phyloP scores from a whole-genome alignment of 2,329 filamentous ascomycete species.

The Trichoderma pleuroti region DNA sequence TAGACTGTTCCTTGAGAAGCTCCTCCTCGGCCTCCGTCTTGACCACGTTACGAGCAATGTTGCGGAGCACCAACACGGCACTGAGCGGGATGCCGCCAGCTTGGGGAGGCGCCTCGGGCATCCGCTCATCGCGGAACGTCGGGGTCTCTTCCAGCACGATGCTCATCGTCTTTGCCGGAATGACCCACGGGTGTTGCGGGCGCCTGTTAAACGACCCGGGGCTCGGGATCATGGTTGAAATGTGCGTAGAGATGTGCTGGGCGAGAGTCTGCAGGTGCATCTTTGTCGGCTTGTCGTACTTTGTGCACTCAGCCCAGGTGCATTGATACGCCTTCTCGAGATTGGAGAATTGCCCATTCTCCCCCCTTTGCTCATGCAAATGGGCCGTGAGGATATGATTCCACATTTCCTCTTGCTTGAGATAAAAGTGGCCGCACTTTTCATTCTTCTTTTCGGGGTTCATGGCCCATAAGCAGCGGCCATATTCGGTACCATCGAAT shows the following conservation, averaged over 20 bases:
- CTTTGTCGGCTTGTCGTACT: conserved; percentile 46
- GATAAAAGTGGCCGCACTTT: conserved; percentile 59
- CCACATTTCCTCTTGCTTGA: conserved; percentile 64
- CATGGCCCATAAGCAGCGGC: conserved; percentile 62
- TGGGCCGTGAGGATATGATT: conserved; percentile 66
- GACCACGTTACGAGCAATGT: conserved; percentile 66
- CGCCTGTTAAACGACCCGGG: conserved; percentile 23
- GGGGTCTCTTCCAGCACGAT: conserved; percentile 56
- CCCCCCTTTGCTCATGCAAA: conserved; percentile 53
- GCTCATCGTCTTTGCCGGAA: conserved; percentile 53
- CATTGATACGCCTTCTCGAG: conserved; percentile 55
- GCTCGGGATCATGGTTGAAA: conserved; percentile 42
- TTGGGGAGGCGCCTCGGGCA: conserved; percentile 55
- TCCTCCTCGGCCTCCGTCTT: conserved; percentile 59
- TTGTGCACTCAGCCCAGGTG: conserved; percentile 63
- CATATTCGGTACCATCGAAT: conserved; percentile 60
- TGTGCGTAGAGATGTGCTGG: conserved; percentile 66
- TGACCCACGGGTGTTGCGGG: conserved; percentile 41
- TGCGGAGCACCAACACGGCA: conserved; percentile 72
- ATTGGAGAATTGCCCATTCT: conserved; percentile 56
- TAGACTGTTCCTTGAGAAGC: conserved; percentile 46
- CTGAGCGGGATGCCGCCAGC: conserved; percentile 77
- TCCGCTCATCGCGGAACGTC: conserved; percentile 54
- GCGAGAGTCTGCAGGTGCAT: conserved; percentile 52
- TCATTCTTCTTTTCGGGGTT: conserved; percentile 37